Evolutionary conservation across 495 filamentous ascomycete species (phyloP), one percentile per base, ranked within the genome.

Genomic region (Polyplosphaeria fusca): DNA sequence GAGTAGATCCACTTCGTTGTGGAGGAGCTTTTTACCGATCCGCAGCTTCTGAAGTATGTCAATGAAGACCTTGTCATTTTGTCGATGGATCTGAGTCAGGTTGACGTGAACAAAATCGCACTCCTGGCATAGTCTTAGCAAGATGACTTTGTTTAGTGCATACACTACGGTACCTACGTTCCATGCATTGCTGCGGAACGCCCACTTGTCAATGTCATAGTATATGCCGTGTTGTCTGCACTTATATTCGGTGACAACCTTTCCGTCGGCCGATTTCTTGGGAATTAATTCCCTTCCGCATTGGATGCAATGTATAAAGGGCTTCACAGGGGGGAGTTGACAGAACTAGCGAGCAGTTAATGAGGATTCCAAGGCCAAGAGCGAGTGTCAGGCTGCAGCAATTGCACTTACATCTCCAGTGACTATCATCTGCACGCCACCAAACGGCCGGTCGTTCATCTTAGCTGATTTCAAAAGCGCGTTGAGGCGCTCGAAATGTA

Each of bases 401-500:
- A n/a, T n/a, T n/a, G n/a, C n/a, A n/a, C n/a, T n/a, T n/a, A n/a
- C n/a, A 18, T 42, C 39, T 42, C 39, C 39, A 7, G 39, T 42
- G 39, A 13, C 11, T 11, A 42, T 19, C 5, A 42, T 7, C 19
- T 42, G 39, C 3, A 70, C 67, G 5, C 70, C 69, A 48, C 79
- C 79, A 74, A 80, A 55, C 2, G 60, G 13, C 22, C 47, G 13
- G 3, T 20, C n/a, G 14, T 24, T 39, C 14, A 35, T 1, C 28
- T 73, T 67, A 16, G 62, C 69, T 7, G 16, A 48, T 48, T 79
- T 74, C 72, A 82, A 74, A 24, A 77, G 54, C 7, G 48, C 58
- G 52, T 80, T 80, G 1, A 84, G 64, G 25, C 81, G 65, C 52
- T 79, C 74, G 13, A 84, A 73, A 26, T 76, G 71, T 2, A 72